These are phyloP conservation scores for Cymbomonas tetramitiformis DNA, from an alignment of 139 green algal genomes.

Conservation along the genomic window DNA sequence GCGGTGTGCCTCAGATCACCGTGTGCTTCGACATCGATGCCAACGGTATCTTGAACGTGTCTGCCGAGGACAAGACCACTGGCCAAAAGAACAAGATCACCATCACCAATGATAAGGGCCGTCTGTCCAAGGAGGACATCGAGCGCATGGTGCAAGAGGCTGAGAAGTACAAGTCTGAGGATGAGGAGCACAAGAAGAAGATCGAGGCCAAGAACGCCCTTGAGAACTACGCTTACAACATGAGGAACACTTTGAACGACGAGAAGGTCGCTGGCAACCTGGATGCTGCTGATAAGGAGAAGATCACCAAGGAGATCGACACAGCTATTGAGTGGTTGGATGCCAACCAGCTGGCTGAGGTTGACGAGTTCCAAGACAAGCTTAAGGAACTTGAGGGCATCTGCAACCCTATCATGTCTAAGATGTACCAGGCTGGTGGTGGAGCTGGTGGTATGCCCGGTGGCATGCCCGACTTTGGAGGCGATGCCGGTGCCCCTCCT, in stretches of 20 bases:
- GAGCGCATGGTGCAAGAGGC: constrained; percentile 93
- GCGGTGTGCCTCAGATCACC: constrained; percentile 92
- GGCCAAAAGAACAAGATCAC: constrained; percentile 96
- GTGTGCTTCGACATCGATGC: constrained; percentile 95
- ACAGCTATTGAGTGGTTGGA: constrained; percentile 83
- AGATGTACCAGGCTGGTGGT: constrained; percentile 54
- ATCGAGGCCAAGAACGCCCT: constrained; percentile 84
- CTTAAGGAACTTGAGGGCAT: constrained; percentile 87
- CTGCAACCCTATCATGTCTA: constrained; percentile 81
- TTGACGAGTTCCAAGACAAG: constrained; percentile 94
- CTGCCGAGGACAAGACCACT: constrained; percentile 88
- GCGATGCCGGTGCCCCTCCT: constrained; percentile 32
- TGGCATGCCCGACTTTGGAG: constrained; percentile 30
- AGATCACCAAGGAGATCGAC: constrained; percentile 68
- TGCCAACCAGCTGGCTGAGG: constrained; percentile 80
- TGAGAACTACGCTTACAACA: constrained; percentile 77
- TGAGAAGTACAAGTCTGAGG: constrained; percentile 96
- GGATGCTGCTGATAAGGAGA: constrained; percentile 66
- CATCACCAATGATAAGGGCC: constrained; percentile 98
- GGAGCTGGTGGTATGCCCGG: constrained; percentile 8
- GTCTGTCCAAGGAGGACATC: constrained; percentile 93
- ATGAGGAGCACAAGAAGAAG: constrained; percentile 80
- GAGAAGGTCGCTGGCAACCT: constrained; percentile 72
- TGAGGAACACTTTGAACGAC: constrained; percentile 86
- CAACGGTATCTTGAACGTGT: constrained; percentile 97